Base-by-base conservation (phyloP, 768 basidiomycete genomes). In the Steccherinum ochraceum region DNA sequence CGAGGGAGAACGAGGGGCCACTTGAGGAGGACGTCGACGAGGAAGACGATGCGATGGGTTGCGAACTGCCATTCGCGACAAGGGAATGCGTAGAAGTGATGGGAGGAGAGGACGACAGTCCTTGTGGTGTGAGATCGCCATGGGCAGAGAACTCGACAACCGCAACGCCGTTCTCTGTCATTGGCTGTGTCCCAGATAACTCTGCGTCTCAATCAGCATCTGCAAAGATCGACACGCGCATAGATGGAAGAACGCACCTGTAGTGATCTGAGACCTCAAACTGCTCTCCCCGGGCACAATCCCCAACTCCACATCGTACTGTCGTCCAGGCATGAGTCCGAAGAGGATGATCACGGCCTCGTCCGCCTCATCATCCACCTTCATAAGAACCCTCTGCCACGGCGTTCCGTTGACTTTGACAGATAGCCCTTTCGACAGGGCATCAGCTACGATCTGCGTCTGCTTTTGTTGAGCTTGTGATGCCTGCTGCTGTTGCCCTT, bases 331-430 rank as follows among this genome's bases (percentile, higher is more conserved):
- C 72, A 88, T 79, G 43, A 97, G 74, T 1, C 90, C 91, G 52
- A 92, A 93, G 23, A 97, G 80, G 52, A 95, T 89, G 48, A 96
- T 90, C 50, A 94, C 81, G 0, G 91, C 93, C 61, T 95, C 88
- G 57, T 94, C 92, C 0, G 77, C 75, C 48, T 81, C 78, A 41
- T 93, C 89, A 62, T 89, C 84, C 54, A 90, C 80, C 48, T 84
- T 81, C 51, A 89, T 80, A 60, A 90, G 78, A 20, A 89, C 86
- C 46, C 83, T 74, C 60, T 84, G 80, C 90, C 90, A 93, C 3
- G 78, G 79, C 4, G 83, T 74, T 24, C 80, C 80, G 56, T 93
- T 92, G 46, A 93, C 86, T 40, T 84, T 87, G 35, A 93, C 83
- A 1, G 81, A 83, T 25, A 92, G 75, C 0, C 88, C 88, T 52